Evolutionary conservation across 2,329 filamentous ascomycete species (phyloP).

Genomic region (Phialocephala subalpina): DNA sequence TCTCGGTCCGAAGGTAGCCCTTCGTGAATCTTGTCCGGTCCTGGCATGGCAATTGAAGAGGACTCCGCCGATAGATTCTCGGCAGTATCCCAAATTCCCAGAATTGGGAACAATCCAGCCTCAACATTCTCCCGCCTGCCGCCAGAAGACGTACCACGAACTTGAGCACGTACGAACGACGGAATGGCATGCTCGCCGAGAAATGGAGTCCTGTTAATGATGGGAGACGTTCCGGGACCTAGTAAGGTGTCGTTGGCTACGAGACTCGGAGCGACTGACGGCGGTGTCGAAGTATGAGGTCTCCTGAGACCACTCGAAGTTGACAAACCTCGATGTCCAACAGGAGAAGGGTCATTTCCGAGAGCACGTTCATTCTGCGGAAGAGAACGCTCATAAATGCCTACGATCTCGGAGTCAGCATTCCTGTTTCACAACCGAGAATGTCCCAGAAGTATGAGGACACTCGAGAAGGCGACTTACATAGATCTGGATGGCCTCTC

Average conservation of each 20-base stretch:
- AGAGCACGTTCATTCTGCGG: too few species aligned
- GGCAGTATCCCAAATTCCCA: neutral
- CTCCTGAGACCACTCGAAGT: neutral
- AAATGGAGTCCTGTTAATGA: neutral
- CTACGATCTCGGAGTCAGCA: too few species aligned
- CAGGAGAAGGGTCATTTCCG: slow-evolving; percentile 51
- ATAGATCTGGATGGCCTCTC: slow-evolving; percentile 66
- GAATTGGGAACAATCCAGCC: neutral
- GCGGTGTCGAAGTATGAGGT: neutral
- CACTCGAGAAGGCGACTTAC: slow-evolving; percentile 51
- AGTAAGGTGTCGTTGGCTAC: neutral
- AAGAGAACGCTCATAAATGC: too few species aligned
- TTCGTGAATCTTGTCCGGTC: neutral
- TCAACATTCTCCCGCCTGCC: neutral
- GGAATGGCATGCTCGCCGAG: neutral
- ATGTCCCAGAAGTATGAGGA: too few species aligned
- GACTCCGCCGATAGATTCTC: neutral
- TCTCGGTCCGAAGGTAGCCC: neutral
- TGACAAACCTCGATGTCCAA: neutral
- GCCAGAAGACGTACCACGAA: neutral
- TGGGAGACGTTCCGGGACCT: neutral
- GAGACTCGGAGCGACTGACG: neutral
- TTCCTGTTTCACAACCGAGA: too few species aligned
- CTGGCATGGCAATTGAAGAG: neutral
- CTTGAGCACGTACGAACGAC: neutral